Percentiles rank a stretch among this genome's conserved stretches.
These are phyloP conservation scores for Trametes elegans DNA, from an alignment of 768 basidiomycete genomes.

Conservation along the genomic window DNA sequence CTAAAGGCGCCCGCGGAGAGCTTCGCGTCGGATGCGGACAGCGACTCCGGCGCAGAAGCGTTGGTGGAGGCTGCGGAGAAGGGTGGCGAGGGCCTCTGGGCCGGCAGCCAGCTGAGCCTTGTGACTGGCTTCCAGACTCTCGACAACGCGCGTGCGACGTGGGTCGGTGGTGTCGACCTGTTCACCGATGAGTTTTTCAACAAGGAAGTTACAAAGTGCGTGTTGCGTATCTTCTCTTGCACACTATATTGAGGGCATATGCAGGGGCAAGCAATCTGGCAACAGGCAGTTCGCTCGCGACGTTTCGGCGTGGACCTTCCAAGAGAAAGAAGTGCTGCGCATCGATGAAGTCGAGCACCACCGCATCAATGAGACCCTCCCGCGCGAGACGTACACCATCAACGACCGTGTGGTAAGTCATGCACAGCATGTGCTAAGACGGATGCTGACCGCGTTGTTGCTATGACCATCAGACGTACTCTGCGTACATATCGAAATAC, in stretches of 20 bases:
- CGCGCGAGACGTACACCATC: constrained; percentile 76
- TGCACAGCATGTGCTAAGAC: too few relatives aligned
- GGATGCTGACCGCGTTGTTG: too few relatives aligned
- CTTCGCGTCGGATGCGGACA: constrained; percentile 68
- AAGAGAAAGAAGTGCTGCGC: constrained; percentile 77
- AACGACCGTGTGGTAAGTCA: constrained; percentile 81
- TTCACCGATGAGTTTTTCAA: constrained; percentile 75
- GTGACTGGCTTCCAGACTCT: constrained; percentile 89
- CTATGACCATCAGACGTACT: constrained; percentile 71
- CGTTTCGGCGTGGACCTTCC: constrained; percentile 87
- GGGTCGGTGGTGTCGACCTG: constrained; percentile 77
- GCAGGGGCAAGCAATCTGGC: constrained; percentile 61
- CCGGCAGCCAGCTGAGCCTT: constrained; percentile 71
- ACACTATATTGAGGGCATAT: neutral
- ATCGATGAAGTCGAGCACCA: constrained; percentile 77
- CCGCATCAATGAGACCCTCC: constrained; percentile 56
- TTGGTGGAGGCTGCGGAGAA: constrained; percentile 71
- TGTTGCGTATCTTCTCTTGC: neutral
- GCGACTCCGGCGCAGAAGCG: constrained; percentile 55
- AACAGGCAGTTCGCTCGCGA: constrained; percentile 76
- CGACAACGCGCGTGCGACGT: constrained; percentile 73
- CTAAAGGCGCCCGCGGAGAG: constrained; percentile 73
- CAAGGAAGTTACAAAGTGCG: constrained; percentile 60
- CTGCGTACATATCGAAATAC: constrained; percentile 69
- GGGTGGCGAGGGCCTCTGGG: constrained; percentile 79